Percentiles rank a stretch among this genome's conserved stretches.
phyloP scores from a whole-genome alignment of 139 green algal genomes.

The Marvania coccoides region DNA sequence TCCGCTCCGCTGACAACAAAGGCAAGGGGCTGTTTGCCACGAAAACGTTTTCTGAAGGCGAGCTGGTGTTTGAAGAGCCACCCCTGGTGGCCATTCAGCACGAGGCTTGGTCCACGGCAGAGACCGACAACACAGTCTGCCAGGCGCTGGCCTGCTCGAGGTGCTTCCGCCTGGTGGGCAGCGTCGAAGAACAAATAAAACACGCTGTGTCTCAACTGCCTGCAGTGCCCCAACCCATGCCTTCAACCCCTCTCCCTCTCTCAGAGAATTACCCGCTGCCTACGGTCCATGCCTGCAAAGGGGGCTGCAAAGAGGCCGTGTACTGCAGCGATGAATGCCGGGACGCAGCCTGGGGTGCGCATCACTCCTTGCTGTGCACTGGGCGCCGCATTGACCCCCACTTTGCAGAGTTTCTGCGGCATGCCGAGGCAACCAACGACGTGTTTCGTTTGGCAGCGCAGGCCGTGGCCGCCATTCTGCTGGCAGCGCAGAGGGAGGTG shows the following conservation, averaged over 20 bases:
- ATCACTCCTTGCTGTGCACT: background rate
- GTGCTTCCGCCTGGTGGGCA: background rate
- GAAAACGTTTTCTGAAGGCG: background rate
- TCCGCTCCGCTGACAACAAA: background rate
- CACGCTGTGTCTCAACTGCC: too few species aligned
- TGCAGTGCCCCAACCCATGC: too few species aligned
- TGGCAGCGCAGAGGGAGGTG: background rate
- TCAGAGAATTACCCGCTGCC: too few species aligned
- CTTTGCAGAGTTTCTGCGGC: background rate
- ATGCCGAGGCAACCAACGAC: conserved; percentile 2
- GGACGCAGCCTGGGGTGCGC: background rate
- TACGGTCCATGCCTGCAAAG: background rate
- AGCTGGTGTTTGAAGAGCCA: conserved; percentile 1
- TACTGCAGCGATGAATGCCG: conserved; percentile 3
- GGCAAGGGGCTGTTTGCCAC: conserved; percentile 9
- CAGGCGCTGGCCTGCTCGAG: background rate
- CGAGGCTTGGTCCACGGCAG: too few species aligned
- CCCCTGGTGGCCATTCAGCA: background rate
- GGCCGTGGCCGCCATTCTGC: background rate
- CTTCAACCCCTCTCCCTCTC: too few species aligned
- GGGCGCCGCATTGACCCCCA: background rate
- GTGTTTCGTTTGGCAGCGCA: conserved; percentile 13
- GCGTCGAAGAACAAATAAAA: background rate
- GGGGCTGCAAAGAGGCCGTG: background rate
- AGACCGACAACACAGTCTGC: too few species aligned